Base-by-base conservation (phyloP, 2,329 filamentous ascomycete genomes). In the Monilinia fructicola region DNA sequence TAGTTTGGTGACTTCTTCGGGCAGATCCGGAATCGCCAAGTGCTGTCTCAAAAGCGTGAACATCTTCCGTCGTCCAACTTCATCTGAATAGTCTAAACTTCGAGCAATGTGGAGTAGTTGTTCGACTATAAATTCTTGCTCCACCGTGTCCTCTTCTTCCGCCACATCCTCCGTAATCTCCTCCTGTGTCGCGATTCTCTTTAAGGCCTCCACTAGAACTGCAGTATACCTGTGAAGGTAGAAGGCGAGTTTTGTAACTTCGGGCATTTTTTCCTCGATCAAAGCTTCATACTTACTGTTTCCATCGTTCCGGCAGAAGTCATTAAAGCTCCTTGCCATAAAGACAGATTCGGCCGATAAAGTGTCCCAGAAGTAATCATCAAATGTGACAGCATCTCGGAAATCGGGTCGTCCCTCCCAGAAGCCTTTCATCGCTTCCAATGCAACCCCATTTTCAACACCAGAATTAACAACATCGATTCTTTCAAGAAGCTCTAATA, bases 41-140 rank as follows among this genome's bases (percentile, higher is more conserved):
- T 90, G 90, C 76, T 96, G 92, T 65, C 95, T 87, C 68, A 98
- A 85, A 44, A 98, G 84, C 23, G 91, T 88, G 77, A 96, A 97
- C 93, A 99, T 98, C 80, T 97, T 96, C 67, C 94, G 85, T 71
- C 95, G 87, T 60, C 95, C 95, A 69, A 97, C 91, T 78, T 98
- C 95, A 75, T 99, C 95, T n/a, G 92, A 93, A 78, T 98, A 99
- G 78, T 99, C 95, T 61, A 98, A 85, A 1, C 92, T 96, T 68
- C 93, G 84, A 6, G 92, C 91, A 75, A 99, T 96, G 73, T 97
- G 90, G 46, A 99, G 87, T 67, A 99, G 83, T 76, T 99, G 96
- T 77, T 98, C 93, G 50, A 97, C 91, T 69, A 97, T 91, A 73
- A 99, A 99, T 77, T 98, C 94, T 73, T 93, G 89, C 76, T 97